These are phyloP conservation scores for Diaporthe vaccinii DNA, from an alignment of 2,329 filamentous ascomycete species.

Conservation along the genomic window DNA sequence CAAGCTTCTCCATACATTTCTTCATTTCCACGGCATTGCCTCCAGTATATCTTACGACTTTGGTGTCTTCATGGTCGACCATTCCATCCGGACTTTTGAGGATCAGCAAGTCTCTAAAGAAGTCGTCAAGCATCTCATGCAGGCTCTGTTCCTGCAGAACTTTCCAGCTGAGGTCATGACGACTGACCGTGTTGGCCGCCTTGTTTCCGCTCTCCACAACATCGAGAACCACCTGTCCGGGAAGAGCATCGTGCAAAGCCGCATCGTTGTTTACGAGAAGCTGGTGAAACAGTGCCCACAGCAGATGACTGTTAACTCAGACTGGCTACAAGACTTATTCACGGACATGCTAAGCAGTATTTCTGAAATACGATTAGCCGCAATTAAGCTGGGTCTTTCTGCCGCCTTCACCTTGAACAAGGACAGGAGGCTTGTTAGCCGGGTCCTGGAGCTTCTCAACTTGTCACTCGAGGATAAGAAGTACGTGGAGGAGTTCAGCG, in stretches of 20 bases:
- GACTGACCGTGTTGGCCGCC: conserved; percentile 74
- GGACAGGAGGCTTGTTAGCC: conserved; percentile 76
- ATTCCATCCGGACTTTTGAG: conserved; percentile 80
- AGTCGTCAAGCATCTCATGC: conserved; percentile 82
- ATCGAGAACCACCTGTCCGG: conserved; percentile 82
- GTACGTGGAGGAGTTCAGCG: conserved; percentile 78
- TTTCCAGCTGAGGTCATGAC: conserved; percentile 84
- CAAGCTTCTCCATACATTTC: conserved; percentile 81
- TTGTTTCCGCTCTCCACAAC: conserved; percentile 78
- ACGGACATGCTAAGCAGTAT: conserved; percentile 84
- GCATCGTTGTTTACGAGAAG: conserved; percentile 83
- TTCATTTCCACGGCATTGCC: conserved; percentile 80
- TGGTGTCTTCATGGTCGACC: conserved; percentile 82
- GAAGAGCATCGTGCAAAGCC: conserved; percentile 83
- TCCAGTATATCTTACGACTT: conserved; percentile 83
- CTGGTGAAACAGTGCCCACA: conserved; percentile 79
- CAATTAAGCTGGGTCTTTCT: conserved; percentile 80
- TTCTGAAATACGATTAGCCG: conserved; percentile 81
- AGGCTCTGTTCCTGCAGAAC: conserved; percentile 83
- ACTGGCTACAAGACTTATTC: conserved; percentile 88
- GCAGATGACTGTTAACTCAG: conserved; percentile 77
- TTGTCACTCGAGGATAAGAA: conserved; percentile 69
- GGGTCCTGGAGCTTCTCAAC: conserved; percentile 74
- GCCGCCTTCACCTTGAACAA: conserved; percentile 78
- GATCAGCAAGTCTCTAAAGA: conserved; percentile 80